Evolutionary conservation across 2,329 filamentous ascomycete species (phyloP).

Genomic region (Fusarium concolor): DNA sequence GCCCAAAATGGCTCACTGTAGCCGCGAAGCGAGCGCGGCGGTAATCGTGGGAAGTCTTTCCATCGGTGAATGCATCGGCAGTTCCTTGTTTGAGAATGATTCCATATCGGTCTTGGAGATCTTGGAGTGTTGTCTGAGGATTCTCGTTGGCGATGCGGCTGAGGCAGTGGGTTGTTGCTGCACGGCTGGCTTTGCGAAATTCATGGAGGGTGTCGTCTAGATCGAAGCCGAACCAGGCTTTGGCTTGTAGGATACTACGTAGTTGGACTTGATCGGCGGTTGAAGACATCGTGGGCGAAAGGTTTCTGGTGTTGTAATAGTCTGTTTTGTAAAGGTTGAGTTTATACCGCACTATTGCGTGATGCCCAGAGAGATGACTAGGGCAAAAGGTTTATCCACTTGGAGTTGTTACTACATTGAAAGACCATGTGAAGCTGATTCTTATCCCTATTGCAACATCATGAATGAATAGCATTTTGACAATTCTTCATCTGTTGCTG

Average conservation of each 20-base stretch:
- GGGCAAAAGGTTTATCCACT: background rate
- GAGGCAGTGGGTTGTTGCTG: slow-evolving; percentile 52
- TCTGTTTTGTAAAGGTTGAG: background rate
- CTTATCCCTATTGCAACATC: rapidly evolving
- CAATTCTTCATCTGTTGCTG: background rate
- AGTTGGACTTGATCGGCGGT: background rate
- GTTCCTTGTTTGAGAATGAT: slow-evolving; percentile 52
- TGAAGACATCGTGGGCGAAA: background rate
- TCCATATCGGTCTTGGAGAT: slow-evolving; percentile 46
- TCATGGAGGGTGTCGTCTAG: slow-evolving; percentile 62
- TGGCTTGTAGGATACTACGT: slow-evolving; percentile 3
- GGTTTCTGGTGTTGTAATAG: background rate
- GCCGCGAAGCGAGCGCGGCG: slow-evolving; percentile 54
- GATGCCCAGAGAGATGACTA: background rate
- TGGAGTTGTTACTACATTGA: background rate
- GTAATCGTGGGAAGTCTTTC: slow-evolving; percentile 58
- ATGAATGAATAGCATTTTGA: background rate
- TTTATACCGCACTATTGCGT: background rate
- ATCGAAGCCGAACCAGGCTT: slow-evolving; percentile 59
- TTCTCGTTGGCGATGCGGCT: slow-evolving; percentile 39
- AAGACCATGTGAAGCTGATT: background rate
- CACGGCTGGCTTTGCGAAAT: slow-evolving; percentile 55
- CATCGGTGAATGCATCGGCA: slow-evolving; percentile 56
- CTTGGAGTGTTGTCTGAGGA: background rate
- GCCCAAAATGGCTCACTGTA: slow-evolving; percentile 47